Conservation (phyloP, 2,329 filamentous ascomycete genomes). For the Ploettnerulaceae sp. region DNA sequence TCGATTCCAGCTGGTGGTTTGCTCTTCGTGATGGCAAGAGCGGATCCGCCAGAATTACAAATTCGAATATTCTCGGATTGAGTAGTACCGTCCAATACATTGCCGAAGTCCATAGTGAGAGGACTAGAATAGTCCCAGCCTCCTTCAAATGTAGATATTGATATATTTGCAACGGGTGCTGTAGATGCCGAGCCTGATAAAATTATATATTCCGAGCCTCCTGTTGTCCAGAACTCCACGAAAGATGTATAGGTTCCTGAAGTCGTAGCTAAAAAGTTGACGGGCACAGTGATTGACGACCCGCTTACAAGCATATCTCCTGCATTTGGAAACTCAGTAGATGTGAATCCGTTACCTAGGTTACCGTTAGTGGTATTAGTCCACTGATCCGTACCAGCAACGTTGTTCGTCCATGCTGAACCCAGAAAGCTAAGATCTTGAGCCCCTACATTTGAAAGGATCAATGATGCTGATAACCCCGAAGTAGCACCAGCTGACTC, state of each 20-base stretch:
- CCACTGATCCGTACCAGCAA: slow-evolving; percentile 22
- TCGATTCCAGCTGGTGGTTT: slow-evolving; percentile 36
- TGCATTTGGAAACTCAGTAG: slow-evolving; percentile 31
- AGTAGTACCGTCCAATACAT: slow-evolving; percentile 32
- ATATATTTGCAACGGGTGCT: slow-evolving; percentile 34
- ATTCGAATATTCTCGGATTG: slow-evolving; percentile 33
- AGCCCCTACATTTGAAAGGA: slow-evolving; percentile 38
- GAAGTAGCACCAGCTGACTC: slow-evolving; percentile 29
- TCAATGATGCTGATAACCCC: slow-evolving; percentile 32
- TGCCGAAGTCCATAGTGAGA: slow-evolving; percentile 33
- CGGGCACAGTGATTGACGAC: slow-evolving; percentile 31
- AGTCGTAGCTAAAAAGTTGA: slow-evolving; percentile 34
- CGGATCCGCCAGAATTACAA: slow-evolving; percentile 37
- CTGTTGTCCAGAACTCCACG: slow-evolving; percentile 37
- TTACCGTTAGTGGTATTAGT: slow-evolving; percentile 33
- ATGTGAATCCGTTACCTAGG: slow-evolving; percentile 34
- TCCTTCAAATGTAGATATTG: slow-evolving; percentile 35
- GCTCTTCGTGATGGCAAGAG: slow-evolving; percentile 37
- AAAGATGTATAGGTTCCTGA: slow-evolving; percentile 35
- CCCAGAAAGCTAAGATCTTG: slow-evolving; percentile 36
- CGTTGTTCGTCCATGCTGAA: slow-evolving; percentile 33
- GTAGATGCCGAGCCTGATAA: slow-evolving; percentile 35
- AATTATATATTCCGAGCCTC: slow-evolving; percentile 33
- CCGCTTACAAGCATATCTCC: slow-evolving; percentile 32
- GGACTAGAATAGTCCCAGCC: slow-evolving; percentile 32